These are phyloP conservation scores for Tetrahymena elliotti DNA, from an alignment of 73 alveolate species.

Conservation along the genomic window DNA sequence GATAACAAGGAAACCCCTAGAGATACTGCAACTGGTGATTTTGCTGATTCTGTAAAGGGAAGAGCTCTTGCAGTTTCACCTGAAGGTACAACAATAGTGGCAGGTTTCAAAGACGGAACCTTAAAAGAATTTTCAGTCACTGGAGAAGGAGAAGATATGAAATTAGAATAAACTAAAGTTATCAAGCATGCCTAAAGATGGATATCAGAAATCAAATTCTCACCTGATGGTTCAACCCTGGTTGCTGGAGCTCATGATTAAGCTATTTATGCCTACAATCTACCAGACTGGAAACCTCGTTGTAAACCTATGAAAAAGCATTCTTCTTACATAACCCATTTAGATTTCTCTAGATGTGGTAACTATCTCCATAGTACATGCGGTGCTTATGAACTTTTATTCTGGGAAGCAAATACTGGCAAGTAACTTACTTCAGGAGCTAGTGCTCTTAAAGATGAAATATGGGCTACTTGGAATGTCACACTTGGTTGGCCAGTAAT, in stretches of 20 bases:
- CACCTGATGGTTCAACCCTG: slow-evolving; percentile 86
- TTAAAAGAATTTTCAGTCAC: slow-evolving; percentile 48
- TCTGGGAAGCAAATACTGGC: slow-evolving; percentile 67
- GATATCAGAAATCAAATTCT: slow-evolving; percentile 84
- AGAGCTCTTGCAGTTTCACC: slow-evolving; percentile 75
- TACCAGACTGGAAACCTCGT: slow-evolving; percentile 32
- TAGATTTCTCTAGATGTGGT: slow-evolving; percentile 85
- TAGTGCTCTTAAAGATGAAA: slow-evolving; percentile 55
- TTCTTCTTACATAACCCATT: slow-evolving; percentile 70
- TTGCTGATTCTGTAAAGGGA: slow-evolving; percentile 58
- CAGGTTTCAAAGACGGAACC: slow-evolving; percentile 94
- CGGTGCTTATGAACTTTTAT: slow-evolving; percentile 90
- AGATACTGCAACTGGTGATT: slow-evolving; percentile 43
- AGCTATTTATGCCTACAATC: slow-evolving; percentile 67
- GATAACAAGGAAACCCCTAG: slow-evolving; percentile 46
- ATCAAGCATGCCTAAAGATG: slow-evolving; percentile 45
- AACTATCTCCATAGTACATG: slow-evolving; percentile 74
- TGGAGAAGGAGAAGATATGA: slow-evolving; percentile 42
- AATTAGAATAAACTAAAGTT: slow-evolving; percentile 28
- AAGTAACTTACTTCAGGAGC: slow-evolving; percentile 76
- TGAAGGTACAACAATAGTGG: slow-evolving; percentile 77
- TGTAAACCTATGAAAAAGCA: slow-evolving; percentile 60
- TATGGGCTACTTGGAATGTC: slow-evolving; percentile 87
- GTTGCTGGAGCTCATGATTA: slow-evolving; percentile 92
- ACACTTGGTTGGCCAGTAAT: slow-evolving; percentile 92